phyloP scores from a whole-genome alignment of 352 stramenopile species.

The Pilasporangium apinafurcum region DNA sequence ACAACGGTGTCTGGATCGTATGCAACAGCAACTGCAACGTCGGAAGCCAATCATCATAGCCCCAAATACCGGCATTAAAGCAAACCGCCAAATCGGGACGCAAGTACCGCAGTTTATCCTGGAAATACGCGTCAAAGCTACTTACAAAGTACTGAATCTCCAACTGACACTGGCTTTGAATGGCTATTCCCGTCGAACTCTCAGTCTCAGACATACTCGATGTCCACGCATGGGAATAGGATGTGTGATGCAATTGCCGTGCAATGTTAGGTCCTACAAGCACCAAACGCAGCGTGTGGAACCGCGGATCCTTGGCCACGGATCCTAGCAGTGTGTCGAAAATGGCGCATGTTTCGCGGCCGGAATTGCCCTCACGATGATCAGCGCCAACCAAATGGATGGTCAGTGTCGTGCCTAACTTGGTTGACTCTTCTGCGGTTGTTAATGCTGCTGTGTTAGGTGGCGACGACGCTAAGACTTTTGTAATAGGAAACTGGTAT shows the following conservation, averaged over 20 bases:
- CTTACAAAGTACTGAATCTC: constrained; percentile 67
- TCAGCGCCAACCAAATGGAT: constrained; percentile 73
- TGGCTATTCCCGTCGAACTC: not conserved
- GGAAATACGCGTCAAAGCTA: constrained; percentile 53
- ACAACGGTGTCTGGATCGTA: constrained; percentile 41
- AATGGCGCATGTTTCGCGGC: constrained; percentile 41
- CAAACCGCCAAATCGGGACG: constrained; percentile 59
- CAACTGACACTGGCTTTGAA: constrained; percentile 17
- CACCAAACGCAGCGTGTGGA: constrained; percentile 42
- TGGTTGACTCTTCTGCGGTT: not conserved
- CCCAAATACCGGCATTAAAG: constrained; percentile 86
- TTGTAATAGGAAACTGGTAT: too few species aligned
- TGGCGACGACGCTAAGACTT: not conserved
- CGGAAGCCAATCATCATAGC: constrained; percentile 83
- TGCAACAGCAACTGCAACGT: constrained; percentile 59
- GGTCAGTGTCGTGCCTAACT: constrained; percentile 15
- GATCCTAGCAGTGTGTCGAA: constrained; percentile 46
- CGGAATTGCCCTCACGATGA: constrained; percentile 65
- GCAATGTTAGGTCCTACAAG: constrained; percentile 74
- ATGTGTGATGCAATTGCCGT: constrained; percentile 34
- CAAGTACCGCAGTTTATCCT: constrained; percentile 32
- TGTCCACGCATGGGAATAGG: constrained; percentile 13
- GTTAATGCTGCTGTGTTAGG: not conserved
- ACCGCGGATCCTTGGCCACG: constrained; percentile 20
- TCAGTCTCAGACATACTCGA: not conserved